These are phyloP conservation scores for Stachybotrys elegans DNA, from an alignment of 2,329 filamentous ascomycete species.

Conservation along the genomic window DNA sequence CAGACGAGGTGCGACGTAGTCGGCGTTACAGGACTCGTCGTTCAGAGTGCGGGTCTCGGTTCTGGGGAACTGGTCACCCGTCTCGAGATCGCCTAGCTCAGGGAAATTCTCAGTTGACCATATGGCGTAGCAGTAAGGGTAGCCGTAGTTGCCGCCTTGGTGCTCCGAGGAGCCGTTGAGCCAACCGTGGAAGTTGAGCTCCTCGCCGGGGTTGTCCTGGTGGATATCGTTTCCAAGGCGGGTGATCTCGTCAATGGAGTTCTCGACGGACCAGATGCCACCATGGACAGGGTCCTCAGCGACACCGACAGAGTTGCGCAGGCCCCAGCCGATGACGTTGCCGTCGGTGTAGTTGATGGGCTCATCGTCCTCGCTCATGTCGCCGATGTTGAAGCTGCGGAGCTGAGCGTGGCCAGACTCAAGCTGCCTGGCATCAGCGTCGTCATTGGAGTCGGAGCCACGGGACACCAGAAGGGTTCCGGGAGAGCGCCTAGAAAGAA, in stretches of 20 bases:
- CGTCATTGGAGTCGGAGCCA: slow-evolving; percentile 60
- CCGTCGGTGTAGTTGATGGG: slow-evolving; percentile 45
- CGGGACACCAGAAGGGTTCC: slow-evolving; percentile 60
- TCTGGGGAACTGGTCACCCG: slow-evolving; percentile 46
- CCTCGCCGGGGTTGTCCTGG: slow-evolving; percentile 65
- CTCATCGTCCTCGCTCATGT: slow-evolving; percentile 16
- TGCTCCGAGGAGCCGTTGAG: slow-evolving; percentile 31
- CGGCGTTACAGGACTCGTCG: slow-evolving; percentile 37
- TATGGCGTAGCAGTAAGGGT: slow-evolving; percentile 63
- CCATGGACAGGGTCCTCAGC: slow-evolving; percentile 54
- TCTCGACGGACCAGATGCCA: slow-evolving; percentile 60
- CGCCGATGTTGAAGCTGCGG: slow-evolving; percentile 47
- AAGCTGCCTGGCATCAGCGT: slow-evolving; percentile 45
- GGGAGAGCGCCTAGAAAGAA: slow-evolving; percentile 50
- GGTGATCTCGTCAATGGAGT: slow-evolving; percentile 60
- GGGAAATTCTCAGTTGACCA: slow-evolving; percentile 50
- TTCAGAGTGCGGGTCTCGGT: slow-evolving; percentile 29
- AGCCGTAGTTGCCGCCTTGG: slow-evolving; percentile 58
- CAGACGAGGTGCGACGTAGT: slow-evolving; percentile 47
- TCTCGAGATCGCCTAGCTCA: slow-evolving; percentile 30
- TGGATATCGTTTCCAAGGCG: slow-evolving; percentile 58
- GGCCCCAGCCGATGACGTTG: slow-evolving; percentile 57
- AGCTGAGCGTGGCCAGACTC: slow-evolving; percentile 60
- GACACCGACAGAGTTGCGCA: slow-evolving; percentile 68
- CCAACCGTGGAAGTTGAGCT: slow-evolving; percentile 67